A percentile compares a stretch with the other conserved stretches of the same genome.
Evolutionary conservation across 2,329 filamentous ascomycete genomes (phyloP).

Genomic region (Thelonectria olida): DNA sequence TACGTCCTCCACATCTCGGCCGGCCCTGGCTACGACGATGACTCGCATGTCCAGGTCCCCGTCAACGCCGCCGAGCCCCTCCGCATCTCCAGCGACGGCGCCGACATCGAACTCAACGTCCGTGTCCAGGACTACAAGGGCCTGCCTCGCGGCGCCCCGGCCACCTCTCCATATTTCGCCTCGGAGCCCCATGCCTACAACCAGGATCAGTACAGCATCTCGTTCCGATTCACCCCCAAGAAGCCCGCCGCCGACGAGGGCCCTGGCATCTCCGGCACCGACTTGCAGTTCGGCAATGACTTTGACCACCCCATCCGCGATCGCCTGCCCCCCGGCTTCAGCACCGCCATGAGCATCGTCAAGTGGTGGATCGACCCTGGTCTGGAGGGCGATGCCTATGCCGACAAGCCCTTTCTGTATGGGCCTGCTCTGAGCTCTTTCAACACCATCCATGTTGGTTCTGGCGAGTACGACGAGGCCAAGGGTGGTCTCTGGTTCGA

Average conservation of each 20-base stretch:
- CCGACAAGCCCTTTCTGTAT: slow-evolving; percentile 86
- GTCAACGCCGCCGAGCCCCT: slow-evolving; percentile 77
- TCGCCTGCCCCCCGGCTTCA: slow-evolving; percentile 85
- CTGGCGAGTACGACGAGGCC: slow-evolving; percentile 55
- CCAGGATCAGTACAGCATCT: slow-evolving; percentile 85
- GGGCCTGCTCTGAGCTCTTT: slow-evolving; percentile 83
- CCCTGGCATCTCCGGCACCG: slow-evolving; percentile 69
- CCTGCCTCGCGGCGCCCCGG: slow-evolving; percentile 75
- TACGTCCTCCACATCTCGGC: slow-evolving; percentile 86
- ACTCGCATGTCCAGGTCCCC: slow-evolving; percentile 76
- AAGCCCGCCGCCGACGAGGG: slow-evolving; percentile 34
- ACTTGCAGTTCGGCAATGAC: slow-evolving; percentile 94
- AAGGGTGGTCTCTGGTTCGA: slow-evolving; percentile 67
- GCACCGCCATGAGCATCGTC: slow-evolving; percentile 83
- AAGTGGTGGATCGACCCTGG: slow-evolving; percentile 93
- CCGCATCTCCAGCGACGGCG: slow-evolving; percentile 69
- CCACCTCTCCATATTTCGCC: slow-evolving; percentile 80
- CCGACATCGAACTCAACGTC: slow-evolving; percentile 76
- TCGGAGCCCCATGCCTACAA: slow-evolving; percentile 71
- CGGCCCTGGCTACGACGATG: slow-evolving; percentile 77
- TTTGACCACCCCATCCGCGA: slow-evolving; percentile 92
- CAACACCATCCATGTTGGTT: slow-evolving; percentile 77
- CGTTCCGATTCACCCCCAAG: slow-evolving; percentile 81
- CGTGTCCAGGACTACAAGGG: slow-evolving; percentile 75
- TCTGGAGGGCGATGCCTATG: slow-evolving; percentile 88